Conservation (phyloP, 2,329 filamentous ascomycete genomes). For the Massarina eburnea region DNA sequence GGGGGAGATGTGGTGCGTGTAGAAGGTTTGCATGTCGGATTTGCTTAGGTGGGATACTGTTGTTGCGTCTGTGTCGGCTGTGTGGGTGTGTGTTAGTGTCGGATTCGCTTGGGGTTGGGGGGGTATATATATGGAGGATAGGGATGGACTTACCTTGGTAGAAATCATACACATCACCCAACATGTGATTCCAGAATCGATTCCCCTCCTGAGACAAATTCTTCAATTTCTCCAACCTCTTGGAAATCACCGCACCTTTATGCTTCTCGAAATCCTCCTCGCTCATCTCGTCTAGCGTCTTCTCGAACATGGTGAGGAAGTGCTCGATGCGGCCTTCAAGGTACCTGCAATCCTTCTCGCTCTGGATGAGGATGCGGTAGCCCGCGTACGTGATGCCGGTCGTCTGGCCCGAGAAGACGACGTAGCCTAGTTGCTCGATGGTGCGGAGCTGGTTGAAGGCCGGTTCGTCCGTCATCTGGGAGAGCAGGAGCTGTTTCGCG, state of each 20-base stretch:
- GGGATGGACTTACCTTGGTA: constrained; percentile 66
- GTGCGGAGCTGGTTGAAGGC: constrained; percentile 93
- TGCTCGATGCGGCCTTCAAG: constrained; percentile 84
- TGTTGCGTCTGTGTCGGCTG: constrained; percentile 75
- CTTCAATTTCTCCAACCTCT: constrained; percentile 86
- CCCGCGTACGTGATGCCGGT: constrained; percentile 74
- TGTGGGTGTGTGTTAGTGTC: not conserved
- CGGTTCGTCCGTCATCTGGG: constrained; percentile 90
- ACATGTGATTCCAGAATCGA: constrained; percentile 83
- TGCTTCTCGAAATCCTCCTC: constrained; percentile 85
- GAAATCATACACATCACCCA: constrained; percentile 87
- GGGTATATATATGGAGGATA: not conserved
- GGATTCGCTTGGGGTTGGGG: not conserved
- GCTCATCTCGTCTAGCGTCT: constrained; percentile 72
- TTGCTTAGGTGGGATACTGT: constrained; percentile 75
- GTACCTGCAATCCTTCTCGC: constrained; percentile 80
- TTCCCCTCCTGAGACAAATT: constrained; percentile 83
- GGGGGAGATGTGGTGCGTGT: constrained; percentile 72
- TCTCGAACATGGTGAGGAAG: constrained; percentile 71
- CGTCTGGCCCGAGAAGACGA: constrained; percentile 81
- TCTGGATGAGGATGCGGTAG: constrained; percentile 90
- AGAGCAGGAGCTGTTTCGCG: constrained; percentile 77
- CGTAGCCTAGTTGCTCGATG: constrained; percentile 96
- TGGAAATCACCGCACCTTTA: constrained; percentile 85
- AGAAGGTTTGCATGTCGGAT: constrained; percentile 78